Evolutionary conservation across 2,329 filamentous ascomycete species (phyloP), one percentile per base, ranked within the genome.

Genomic region (Phyllosticta ampelicida): DNA sequence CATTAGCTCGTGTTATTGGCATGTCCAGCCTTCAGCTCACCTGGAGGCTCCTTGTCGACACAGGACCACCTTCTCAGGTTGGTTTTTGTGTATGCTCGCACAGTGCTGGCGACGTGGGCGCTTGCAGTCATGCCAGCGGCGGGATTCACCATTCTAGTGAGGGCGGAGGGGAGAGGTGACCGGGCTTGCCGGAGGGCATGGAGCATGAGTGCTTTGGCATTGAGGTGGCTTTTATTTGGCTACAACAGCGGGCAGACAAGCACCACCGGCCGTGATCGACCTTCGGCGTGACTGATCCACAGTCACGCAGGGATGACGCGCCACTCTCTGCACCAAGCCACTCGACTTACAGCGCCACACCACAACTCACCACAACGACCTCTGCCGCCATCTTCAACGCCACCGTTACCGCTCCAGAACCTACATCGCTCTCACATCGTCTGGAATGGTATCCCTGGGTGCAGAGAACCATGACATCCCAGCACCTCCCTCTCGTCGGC

Each of bases 61-160:
- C 90, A 84, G 48, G 89, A 95, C 91, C 91, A 96, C 64, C 91
- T 80, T 71, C 86, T 86, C 62, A 96, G 75, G 49, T 86, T 83
- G 16, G 89, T 95, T 60, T 87, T 73, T 1, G 89, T 95, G 61
- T 72, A 69, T 30, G 66, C 65, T 48, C 63, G 64, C 10, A 65
- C 61, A 55, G 65, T 68, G 55, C 65, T 55, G 26, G 60, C 54
- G 21, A 54, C 28, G 49, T 49, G 36, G 51, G 54, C 66, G 57
- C 65, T 67, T 19, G 62, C 61, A 10, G 64, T 65, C 58, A 65
- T 67, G 58, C 65, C 66, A 36, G 56, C 54, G 19, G 55, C 21
- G n/a, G 57, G 52, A 16, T 51, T 51, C 44, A 26, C 49, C 57
- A 59, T 59, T 21, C 21, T 52, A 16, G 51, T 49, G n/a, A 51